phyloP scores from a whole-genome alignment of 1,139 yeast genomes.

The Tardiomyces depauwii region DNA sequence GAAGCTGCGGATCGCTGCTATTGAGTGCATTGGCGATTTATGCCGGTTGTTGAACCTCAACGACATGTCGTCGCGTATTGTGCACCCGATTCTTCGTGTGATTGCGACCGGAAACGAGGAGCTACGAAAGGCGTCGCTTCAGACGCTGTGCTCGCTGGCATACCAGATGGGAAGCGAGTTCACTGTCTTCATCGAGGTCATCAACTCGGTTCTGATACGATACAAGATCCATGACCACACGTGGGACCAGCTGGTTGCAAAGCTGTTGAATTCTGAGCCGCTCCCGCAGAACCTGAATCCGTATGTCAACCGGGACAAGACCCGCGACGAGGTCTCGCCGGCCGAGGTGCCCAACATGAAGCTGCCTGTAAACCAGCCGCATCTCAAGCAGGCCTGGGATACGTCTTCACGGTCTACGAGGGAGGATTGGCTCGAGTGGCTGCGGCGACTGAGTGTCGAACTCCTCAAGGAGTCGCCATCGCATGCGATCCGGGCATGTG shows the following conservation, averaged over 20 bases:
- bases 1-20: conserved; percentile 57
- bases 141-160: conserved; percentile 67
- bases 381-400: conserved; percentile 82
- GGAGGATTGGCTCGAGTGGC: conserved; percentile 99
- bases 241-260: conserved; percentile 73
- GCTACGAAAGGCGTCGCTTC: conserved; percentile 53
- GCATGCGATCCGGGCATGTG: conserved; percentile 89
- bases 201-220: conserved; percentile 56
- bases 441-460: conserved; percentile 75
- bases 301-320: conserved; percentile 33
- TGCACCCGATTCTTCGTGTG: conserved; percentile 76
- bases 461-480: conserved; percentile 88
- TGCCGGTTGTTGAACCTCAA: conserved; percentile 62
- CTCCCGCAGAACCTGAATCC: conserved; percentile 68
- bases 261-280: conserved; percentile 78
- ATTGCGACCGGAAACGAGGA: conserved; percentile 51
- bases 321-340: conserved; percentile 43
- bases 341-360: conserved; percentile 66
- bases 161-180: conserved; percentile 79
- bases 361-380: conserved; percentile 69
- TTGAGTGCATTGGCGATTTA: conserved; percentile 74
- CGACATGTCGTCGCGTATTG: conserved; percentile 84
- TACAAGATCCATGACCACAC: conserved; percentile 59
- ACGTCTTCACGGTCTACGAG: conserved; percentile 78
- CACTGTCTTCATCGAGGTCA: conserved; percentile 77